These are phyloP conservation scores for Pseudopyrenochaeta lycopersici DNA, from an alignment of 2,329 filamentous ascomycete species.

Conservation along the genomic window DNA sequence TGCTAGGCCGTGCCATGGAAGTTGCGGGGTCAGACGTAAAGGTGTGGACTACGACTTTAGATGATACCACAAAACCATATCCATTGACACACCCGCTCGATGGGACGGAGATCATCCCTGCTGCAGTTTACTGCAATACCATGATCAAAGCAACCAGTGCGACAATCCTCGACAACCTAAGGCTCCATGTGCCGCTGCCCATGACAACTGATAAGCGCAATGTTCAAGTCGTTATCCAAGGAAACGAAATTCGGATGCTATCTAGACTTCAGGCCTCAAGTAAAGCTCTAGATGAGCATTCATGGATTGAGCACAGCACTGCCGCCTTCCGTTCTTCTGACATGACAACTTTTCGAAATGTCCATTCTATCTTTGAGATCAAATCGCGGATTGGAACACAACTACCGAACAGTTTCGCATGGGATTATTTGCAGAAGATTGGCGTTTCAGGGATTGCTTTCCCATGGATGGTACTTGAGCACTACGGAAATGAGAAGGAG, in stretches of 20 bases:
- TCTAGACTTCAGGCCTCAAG: slow-evolving; percentile 39
- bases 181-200: slow-evolving; percentile 48
- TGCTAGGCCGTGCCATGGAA: slow-evolving; percentile 37
- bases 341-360: slow-evolving; percentile 11
- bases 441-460: slow-evolving; percentile 55
- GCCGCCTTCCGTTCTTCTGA: slow-evolving; percentile 17
- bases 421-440: slow-evolving; percentile 51
- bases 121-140: slow-evolving; percentile 54
- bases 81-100: slow-evolving; percentile 52
- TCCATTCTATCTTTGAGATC: slow-evolving; percentile 32
- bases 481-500: slow-evolving; percentile 49
- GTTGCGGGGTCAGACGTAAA: slow-evolving; percentile 17
- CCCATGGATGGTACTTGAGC: slow-evolving; percentile 53
- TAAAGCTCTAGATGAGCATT: slow-evolving; percentile 14
- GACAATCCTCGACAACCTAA: slow-evolving; percentile 41
- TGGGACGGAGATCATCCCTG: slow-evolving; percentile 56
- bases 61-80: slow-evolving; percentile 53
- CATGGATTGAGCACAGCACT: slow-evolving; percentile 49
- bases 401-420: slow-evolving; percentile 46
- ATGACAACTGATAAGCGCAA: slow-evolving; percentile 45
- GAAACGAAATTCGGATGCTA: slow-evolving; percentile 41
- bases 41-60: slow-evolving; percentile 43
- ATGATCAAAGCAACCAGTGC: slow-evolving; percentile 48
- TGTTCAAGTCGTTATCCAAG: slow-evolving; percentile 49
- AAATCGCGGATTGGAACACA: slow-evolving; percentile 37